Evolutionary conservation across 2,329 filamentous ascomycete species (phyloP).

Genomic region (Penicillium sp.): DNA sequence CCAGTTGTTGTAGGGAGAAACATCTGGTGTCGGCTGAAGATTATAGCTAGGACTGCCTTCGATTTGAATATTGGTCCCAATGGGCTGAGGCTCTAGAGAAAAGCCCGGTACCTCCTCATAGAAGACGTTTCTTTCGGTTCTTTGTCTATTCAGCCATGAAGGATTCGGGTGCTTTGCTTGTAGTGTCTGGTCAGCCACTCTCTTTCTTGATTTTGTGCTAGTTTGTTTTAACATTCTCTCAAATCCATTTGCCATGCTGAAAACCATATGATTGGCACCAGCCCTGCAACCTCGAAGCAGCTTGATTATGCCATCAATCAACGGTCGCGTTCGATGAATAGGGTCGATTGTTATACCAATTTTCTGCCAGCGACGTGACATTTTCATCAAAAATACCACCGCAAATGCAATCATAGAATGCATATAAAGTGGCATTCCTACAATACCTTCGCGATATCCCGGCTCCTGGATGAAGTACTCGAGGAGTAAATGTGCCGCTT

Average conservation of each 20-base stretch:
- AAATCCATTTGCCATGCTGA: slow-evolving; percentile 1
- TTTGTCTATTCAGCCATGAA: not conserved
- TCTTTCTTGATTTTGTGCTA: not conserved
- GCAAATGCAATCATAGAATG: not conserved
- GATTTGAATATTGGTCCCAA: not conserved
- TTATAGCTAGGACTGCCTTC: not conserved
- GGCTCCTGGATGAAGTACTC: not conserved
- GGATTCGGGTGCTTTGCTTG: not conserved
- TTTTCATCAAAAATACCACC: not conserved
- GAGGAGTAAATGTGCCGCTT: not conserved
- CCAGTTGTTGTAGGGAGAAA: not conserved
- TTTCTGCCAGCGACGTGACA: not conserved
- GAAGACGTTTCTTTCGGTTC: not conserved
- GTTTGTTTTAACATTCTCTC: not conserved
- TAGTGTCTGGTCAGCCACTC: not conserved
- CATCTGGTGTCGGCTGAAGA: not conserved
- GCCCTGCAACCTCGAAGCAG: not conserved
- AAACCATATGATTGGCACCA: not conserved
- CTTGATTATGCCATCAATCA: not conserved
- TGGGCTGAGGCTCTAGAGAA: not conserved
- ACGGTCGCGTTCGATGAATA: not conserved
- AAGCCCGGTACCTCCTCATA: not conserved
- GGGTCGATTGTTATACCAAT: not conserved
- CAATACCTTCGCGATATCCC: not conserved
- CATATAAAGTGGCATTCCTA: slow-evolving; percentile 1